These are phyloP conservation scores for Phytophthora sp. DNA, from an alignment of 352 stramenopile genomes.

Conservation along the genomic window DNA sequence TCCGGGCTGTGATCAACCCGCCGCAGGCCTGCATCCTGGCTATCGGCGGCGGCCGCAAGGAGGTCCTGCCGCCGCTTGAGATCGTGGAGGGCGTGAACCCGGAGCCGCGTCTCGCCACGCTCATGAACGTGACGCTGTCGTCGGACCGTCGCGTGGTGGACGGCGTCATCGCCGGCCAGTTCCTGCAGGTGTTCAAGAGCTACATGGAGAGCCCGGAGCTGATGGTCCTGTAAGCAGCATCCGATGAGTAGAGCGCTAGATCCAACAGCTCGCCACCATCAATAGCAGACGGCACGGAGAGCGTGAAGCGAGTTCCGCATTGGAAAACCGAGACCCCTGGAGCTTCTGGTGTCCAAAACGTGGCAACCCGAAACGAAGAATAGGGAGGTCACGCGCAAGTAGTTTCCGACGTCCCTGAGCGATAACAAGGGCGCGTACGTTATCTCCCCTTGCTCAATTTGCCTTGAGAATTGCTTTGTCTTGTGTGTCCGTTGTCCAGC, in stretches of 20 bases:
- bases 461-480: background rate
- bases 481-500: slow-evolving; percentile 23
- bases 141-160: slow-evolving; percentile 97
- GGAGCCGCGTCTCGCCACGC: slow-evolving; percentile 88
- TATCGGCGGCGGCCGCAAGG: slow-evolving; percentile 93
- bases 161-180: slow-evolving; percentile 95
- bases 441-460: slow-evolving; percentile 18
- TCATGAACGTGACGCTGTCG: slow-evolving; percentile 97
- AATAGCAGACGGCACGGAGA: slow-evolving; percentile 30
- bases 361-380: slow-evolving; percentile 9
- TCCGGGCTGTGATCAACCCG: slow-evolving; percentile 99
- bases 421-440: slow-evolving; percentile 35
- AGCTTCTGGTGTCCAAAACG: background rate
- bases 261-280: slow-evolving; percentile 21
- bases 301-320: slow-evolving; percentile 12
- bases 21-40: slow-evolving; percentile 99
- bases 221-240: slow-evolving; percentile 56
- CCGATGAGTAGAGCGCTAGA: slow-evolving; percentile 33
- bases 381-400: slow-evolving; percentile 11
- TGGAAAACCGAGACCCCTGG: slow-evolving; percentile 5
- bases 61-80: slow-evolving; percentile 73
- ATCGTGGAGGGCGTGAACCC: slow-evolving; percentile 64
- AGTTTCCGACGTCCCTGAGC: slow-evolving; percentile 22
- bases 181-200: slow-evolving; percentile 95
- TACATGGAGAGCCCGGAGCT: slow-evolving; percentile 98